Evolutionary conservation across 2,329 filamentous ascomycete species (phyloP), one percentile per base, ranked within the genome.

Genomic region (Monosporascus cannonballus): DNA sequence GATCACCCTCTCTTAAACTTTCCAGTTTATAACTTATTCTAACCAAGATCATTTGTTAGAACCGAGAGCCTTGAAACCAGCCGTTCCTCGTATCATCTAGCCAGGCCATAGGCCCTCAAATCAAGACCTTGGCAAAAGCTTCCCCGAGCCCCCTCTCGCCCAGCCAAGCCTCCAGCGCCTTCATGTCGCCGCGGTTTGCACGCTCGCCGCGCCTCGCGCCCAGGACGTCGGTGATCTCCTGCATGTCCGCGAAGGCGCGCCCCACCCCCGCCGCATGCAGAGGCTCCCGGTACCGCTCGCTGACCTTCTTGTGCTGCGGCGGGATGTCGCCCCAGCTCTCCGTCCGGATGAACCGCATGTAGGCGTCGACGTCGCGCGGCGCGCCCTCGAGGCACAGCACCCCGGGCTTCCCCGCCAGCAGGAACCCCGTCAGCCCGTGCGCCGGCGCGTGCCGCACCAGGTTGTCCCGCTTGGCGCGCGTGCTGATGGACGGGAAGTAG

Each of bases 301-400:
- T 82, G 38, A 84, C 80, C 59, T 84, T 84, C 58, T 84, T 84
- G 56, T 84, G 81, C 53, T 82, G 74, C 18, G 78, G 73, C 0
- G 81, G 81, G 6, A 84, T 84, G 62, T 84, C 81, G 0, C 79
- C 76, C 81, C 81, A 84, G 50, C 78, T 81, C 58, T 83, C 77
- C 6, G 79, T 84, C 66, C 83, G 83, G 67, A 84, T 84, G 52
- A 79, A 83, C 27, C 73, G 77, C 81, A 84, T 84, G 58, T 82
- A 84, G 9, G 74, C 75, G 52, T 84, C 80, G 2, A 84, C 73
- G 25, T 69, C 62, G 7, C 59, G 48, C 0, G 78, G 76, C 0
- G 51, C 62, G 8, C 78, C 78, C 61, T 81, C 78, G 0, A 81
- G 66, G 50, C 78, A 81, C 2, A 81, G 56, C 1, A 75, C 67